Conservation (phyloP, 2,329 filamentous ascomycete genomes). For the Calonectria pseudoturangicola region DNA sequence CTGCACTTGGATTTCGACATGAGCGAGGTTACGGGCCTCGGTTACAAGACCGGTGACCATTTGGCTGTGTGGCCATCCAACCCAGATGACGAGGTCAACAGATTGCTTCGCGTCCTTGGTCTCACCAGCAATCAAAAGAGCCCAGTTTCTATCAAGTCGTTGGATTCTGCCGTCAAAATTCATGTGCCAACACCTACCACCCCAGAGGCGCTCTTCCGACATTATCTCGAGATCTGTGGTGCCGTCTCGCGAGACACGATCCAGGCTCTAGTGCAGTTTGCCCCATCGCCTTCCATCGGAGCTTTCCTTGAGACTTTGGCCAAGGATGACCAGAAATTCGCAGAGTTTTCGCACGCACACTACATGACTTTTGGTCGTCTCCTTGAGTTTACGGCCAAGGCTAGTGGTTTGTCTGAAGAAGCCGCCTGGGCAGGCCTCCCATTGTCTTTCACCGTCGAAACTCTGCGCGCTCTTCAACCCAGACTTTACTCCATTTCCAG, state of each 20-base stretch:
- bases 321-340: conserved; percentile 48
- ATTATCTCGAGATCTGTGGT: conserved; percentile 67
- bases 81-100: conserved; percentile 57
- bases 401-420: neutral
- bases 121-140: conserved; percentile 43
- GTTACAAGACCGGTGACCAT: conserved; percentile 64
- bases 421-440: conserved; percentile 50
- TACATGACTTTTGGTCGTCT: conserved; percentile 54
- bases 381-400: conserved; percentile 42
- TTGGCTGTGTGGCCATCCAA: conserved; percentile 63
- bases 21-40: conserved; percentile 50
- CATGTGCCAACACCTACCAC: conserved; percentile 63
- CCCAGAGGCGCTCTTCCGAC: conserved; percentile 61
- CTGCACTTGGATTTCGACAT: conserved; percentile 62
- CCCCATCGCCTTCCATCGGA: conserved; percentile 69
- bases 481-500: conserved; percentile 79
- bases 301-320: conserved; percentile 28
- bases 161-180: conserved; percentile 43
- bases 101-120: conserved; percentile 55
- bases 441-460: conserved; percentile 73
- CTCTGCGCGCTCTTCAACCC: conserved; percentile 69
- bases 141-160: conserved; percentile 49
- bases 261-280: conserved; percentile 64
- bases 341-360: conserved; percentile 42
- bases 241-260: conserved; percentile 63